Evolutionary conservation across 768 basidiomycete genomes (phyloP).

Genomic region (Naganishia vishniacii): DNA sequence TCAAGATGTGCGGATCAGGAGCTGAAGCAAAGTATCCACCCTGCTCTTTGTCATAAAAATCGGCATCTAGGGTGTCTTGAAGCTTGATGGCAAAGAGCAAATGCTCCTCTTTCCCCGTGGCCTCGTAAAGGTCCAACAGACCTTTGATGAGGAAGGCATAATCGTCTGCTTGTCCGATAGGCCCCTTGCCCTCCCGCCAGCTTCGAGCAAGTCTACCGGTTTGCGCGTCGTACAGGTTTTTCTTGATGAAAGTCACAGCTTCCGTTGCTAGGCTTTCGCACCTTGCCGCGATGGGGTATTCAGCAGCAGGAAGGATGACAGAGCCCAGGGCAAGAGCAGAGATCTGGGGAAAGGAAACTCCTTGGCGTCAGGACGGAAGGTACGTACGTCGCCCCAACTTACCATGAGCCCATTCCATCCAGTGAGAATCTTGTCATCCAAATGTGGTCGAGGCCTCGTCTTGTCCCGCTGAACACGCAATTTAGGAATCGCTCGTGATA

Average conservation of each 20-base stretch:
- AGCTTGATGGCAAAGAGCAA: conserved; percentile 47
- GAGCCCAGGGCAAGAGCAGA: conserved; percentile 36
- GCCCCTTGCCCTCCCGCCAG: conserved; percentile 50
- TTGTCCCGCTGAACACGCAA: conserved; percentile 47
- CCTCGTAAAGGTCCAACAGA: conserved; percentile 50
- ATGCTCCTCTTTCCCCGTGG: conserved; percentile 48
- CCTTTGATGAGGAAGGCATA: conserved; percentile 50
- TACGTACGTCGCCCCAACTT: conserved; percentile 9
- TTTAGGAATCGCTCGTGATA: conserved; percentile 32
- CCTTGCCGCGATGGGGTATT: conserved; percentile 29
- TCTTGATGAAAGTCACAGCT: conserved; percentile 34
- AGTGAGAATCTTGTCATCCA: conserved; percentile 53
- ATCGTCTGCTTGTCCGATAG: conserved; percentile 51
- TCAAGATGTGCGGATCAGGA: conserved; percentile 48
- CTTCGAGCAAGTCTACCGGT: conserved; percentile 43
- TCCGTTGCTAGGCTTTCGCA: conserved; percentile 29
- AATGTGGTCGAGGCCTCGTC: conserved; percentile 49
- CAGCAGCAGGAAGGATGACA: conserved; percentile 24
- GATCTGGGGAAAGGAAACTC: conserved; percentile 27
- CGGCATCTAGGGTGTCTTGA: conserved; percentile 50
- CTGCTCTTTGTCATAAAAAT: conserved; percentile 50
- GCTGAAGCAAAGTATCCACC: conserved; percentile 52
- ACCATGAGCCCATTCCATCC: conserved; percentile 53
- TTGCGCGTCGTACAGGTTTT: conserved; percentile 34
- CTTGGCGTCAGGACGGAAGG: no score